Evolutionary conservation across 805 yeast genomes (phyloP), one percentile per base, ranked within the genome.

Genomic region (Helenozyma baotianmanensis): DNA sequence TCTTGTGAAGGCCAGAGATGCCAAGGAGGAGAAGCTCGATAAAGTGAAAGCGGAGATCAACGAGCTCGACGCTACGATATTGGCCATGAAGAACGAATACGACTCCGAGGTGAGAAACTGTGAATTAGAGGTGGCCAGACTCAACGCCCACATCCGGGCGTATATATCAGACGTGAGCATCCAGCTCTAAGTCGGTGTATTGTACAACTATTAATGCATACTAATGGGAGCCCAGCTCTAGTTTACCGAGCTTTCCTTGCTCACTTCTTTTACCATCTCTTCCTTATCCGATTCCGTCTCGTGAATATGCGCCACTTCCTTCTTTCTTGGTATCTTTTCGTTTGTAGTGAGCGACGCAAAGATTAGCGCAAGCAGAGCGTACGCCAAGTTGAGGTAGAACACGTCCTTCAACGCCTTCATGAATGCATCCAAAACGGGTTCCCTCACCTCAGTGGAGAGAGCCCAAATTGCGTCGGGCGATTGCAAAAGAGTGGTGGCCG

Each of bases 151-250:
- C 43, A 63, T 82, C 25, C 63, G 63, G 38, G 54, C 66, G 34
- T 82, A 82, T 45, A 47, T 77, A 32, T 55, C 56, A 25, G 80
- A 75, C 37, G 70, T 78, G 65, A 62, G 63, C 23, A 69, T 63
- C 43, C 61, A 40, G 50, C 33, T 58, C 30, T 35, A 26, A 21
- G 4, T 7, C 23, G 17, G 18, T 15, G 24, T 13, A 18, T 10
- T n/a, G 13, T 14, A 11, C 25, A 14, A 18, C 23, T 26, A 23
- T 23, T 30, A 30, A 23, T 30, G 24, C 24, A 30, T 30, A 27
- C 24, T 8, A 17, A 5, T 17, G 19, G 19, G 8, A 5, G 5
- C 19, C 19, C 8, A 6, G 19, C 19, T 17, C 19, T 5, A 6
- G 19, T 17, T 8, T 5, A 5, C 19, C 5, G 19, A 17, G 19